These are phyloP conservation scores for Suillus tomentosus DNA, from an alignment of 768 basidiomycete species.

Conservation along the genomic window DNA sequence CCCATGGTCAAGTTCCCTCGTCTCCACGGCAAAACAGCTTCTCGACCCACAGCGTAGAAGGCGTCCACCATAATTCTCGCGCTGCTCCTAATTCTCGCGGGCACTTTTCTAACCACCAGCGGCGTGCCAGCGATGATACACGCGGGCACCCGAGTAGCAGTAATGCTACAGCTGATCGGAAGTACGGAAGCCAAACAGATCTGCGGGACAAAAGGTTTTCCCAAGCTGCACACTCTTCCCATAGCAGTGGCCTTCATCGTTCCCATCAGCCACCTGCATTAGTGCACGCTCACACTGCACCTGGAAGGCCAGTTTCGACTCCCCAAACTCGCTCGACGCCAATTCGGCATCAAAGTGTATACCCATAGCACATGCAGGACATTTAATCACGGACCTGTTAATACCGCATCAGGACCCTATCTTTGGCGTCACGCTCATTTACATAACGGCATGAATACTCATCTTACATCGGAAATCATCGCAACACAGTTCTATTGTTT, in stretches of 20 bases:
- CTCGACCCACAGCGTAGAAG: conserved; percentile 30
- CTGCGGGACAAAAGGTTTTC: conserved; percentile 18
- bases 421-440: conserved; percentile 20
- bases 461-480: conserved; percentile 18
- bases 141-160: conserved; percentile 14
- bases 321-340: conserved; percentile 19
- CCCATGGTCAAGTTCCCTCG: conserved; percentile 34
- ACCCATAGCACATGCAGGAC: conserved; percentile 20
- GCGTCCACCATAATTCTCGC: conserved; percentile 20
- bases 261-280: conserved; percentile 29
- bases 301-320: conserved; percentile 22
- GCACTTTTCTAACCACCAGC: conserved; percentile 23
- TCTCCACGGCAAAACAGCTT: conserved; percentile 23
- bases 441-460: conserved; percentile 29
- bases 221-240: conserved; percentile 14
- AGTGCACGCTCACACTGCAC: conserved; percentile 4
- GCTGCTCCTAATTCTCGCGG: conserved; percentile 21
- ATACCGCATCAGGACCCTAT: conserved; percentile 13
- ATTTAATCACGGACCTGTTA: conserved; percentile 7
- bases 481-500: conserved; percentile 12
- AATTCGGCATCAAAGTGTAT: conserved; percentile 22
- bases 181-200: conserved; percentile 21
- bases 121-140: conserved; percentile 35
- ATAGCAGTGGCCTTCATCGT: conserved; percentile 19
- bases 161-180: conserved; percentile 17